phyloP scores from a whole-genome alignment of 257 asterid genomes.

The Fraxinus americana region DNA sequence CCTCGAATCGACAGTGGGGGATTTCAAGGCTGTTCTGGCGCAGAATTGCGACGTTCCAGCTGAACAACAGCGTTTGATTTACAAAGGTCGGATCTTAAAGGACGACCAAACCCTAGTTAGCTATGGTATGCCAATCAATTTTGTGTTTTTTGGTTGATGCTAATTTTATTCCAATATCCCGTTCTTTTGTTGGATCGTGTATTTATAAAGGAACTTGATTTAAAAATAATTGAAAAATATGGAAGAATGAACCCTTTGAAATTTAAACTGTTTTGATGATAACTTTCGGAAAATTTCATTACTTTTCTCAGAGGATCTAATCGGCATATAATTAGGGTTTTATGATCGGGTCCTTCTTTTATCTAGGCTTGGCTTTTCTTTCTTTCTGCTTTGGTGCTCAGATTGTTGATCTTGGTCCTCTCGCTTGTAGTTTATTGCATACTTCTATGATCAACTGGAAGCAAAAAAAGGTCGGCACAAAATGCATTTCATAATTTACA shows the following conservation, averaged over 20 bases:
- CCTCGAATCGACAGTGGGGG: slow-evolving; percentile 57
- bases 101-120: slow-evolving; percentile 58
- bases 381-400: neutral
- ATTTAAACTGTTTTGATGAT: neutral
- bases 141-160: neutral
- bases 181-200: neutral
- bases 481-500: neutral
- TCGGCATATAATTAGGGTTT: neutral
- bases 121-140: slow-evolving; percentile 45
- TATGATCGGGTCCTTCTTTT: neutral
- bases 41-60: slow-evolving; percentile 56
- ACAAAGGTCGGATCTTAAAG: slow-evolving; percentile 66
- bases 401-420: slow-evolving; percentile 16
- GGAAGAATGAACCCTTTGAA: neutral
- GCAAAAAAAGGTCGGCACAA: neutral
- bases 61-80: slow-evolving; percentile 62
- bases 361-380: neutral
- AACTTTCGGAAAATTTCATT: neutral
- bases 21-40: slow-evolving; percentile 56
- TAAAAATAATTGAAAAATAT: neutral
- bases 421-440: neutral
- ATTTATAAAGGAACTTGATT: neutral
- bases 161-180: neutral
- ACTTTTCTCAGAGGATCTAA: neutral
- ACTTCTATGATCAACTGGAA: neutral